Evolutionary conservation across 2,329 filamentous ascomycete species (phyloP), one percentile per base, ranked within the genome.

Genomic region (Chaetomiaceae sp.): DNA sequence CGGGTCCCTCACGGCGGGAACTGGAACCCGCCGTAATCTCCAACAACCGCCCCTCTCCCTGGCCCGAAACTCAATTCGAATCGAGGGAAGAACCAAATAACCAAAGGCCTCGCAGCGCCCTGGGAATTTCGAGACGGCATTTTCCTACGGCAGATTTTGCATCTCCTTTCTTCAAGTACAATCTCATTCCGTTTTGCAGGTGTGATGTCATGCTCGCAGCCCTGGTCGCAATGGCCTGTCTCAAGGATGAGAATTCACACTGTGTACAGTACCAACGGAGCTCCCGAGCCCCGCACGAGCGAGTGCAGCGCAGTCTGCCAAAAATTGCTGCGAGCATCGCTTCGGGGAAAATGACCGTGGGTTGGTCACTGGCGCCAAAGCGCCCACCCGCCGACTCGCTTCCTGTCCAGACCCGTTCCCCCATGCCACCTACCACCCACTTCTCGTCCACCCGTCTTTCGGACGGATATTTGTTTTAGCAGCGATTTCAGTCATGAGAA

Each of bases 261-360:
- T 33, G 42, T 45, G 20, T 11, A 20, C 10, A 23, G 33, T 14
- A 14, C 11, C 23, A 42, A 6, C 25, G 40, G 40, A 42, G 40
- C 40, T 42, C 23, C 14, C 14, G 23, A 20, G 55, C 55, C 55
- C 55, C 55, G 51, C 55, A 57, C 50, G 44, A 51, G 51, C 43
- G 36, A 18, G n/a, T 21, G 44, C 49, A 30, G 54, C 53, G 44
- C 53, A 51, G 50, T 51, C 51, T 54, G 57, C 59, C 59, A 61
- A 61, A 61, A 62, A 62, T 61, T 59, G 57, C 48, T 57, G 53
- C 58, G 52, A 53, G 48, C 48, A 53, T n/a, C 29, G 52, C 55
- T 57, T 32, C 42, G 60, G 58, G 53, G 57, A 60, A 52, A 25
- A 55, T 23, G 43, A 18, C 23, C 14, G 29, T 45, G 43, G 42